phyloP scores from a whole-genome alignment of 805 yeast genomes.

The Tetrapisispora fleetii region DNA sequence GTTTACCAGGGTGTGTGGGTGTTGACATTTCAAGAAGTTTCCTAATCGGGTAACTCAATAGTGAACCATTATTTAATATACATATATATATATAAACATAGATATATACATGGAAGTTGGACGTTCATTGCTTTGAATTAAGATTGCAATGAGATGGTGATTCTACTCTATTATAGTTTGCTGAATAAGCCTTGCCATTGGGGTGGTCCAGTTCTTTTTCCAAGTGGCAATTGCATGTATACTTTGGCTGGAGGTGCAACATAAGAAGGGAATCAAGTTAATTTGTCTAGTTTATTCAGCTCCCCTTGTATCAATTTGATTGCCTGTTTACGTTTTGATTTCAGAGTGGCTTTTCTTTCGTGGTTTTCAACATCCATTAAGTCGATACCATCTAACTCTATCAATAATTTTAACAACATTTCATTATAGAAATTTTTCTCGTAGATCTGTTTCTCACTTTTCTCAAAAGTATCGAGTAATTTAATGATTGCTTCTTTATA shows the following conservation, averaged over 20 bases:
- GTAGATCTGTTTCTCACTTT: constrained; percentile 28
- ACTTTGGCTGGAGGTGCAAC: too few species aligned
- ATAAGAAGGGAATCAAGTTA: neutral
- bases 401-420: constrained; percentile 52
- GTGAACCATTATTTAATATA: too few species aligned
- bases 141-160: too few species aligned
- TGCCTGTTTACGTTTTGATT: constrained; percentile 47
- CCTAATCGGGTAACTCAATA: neutral
- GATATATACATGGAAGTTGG: too few species aligned
- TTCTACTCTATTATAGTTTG: too few species aligned
- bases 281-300: constrained; percentile 43
- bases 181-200: too few species aligned
- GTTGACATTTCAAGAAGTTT: neutral
- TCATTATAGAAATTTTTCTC: constrained; percentile 55
- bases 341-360: constrained; percentile 38
- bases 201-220: too few species aligned
- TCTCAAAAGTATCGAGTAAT: constrained; percentile 15
- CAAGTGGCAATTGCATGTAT: too few species aligned
- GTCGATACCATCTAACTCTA: constrained; percentile 59
- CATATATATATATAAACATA: too few species aligned
- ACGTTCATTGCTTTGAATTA: too few species aligned
- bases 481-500: constrained; percentile 17
- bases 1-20: too few species aligned
- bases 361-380: constrained; percentile 26
- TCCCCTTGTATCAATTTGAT: constrained; percentile 52